Base-by-base conservation (phyloP, 371 early-diverging fungal species). In the Zychaea mexicana region DNA sequence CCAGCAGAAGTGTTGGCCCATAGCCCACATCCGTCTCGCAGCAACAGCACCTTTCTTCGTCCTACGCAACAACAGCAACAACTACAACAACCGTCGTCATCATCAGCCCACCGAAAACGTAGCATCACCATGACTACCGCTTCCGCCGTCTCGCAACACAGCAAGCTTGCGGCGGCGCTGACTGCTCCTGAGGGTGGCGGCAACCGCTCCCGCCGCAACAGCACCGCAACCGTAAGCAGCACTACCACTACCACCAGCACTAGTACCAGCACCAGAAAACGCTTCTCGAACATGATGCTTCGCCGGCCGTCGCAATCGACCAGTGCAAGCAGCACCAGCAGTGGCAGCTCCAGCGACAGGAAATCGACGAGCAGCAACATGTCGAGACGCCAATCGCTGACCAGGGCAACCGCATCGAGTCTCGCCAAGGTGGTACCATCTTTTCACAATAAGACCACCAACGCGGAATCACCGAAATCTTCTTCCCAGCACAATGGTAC, bases 401-500 rank as follows among this genome's bases (percentile, higher is more conserved):
- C 68, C 10, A 57, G 62, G 46, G 63, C 63, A 4, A 67, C 68
- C 15, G 68, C 60, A 45, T 67, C 68, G 10, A 67, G 68, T 26
- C 28, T 67, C 10, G 68, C 68, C 53, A 67, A 67, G 28, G 68
- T 67, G 13, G 68, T 67, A 6, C 68, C 68, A 45, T 59, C 47
- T 6, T 59, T 59, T 45, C 56, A 63, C 45, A 63, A 49, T 32
- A 33, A 52, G 19, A 61, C 13, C 36, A 42, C 9, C 6, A 47
- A 31, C 8, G 21, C 22, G 21, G 61, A 52, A 28, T 47, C 31
- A 61, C 24, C 52, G 30, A 31, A 21, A 52, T 47, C 24, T 46
- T 33, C 49, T 46, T 33, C 49, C 49, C 49, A 19, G n/a, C 19
- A n/a, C 13, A 49, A 24, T 22, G 22, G 49, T 49, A 49, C 24